Evolutionary conservation across 441 rosid species (phyloP).

Genomic region (Erodium chrysanthum): DNA sequence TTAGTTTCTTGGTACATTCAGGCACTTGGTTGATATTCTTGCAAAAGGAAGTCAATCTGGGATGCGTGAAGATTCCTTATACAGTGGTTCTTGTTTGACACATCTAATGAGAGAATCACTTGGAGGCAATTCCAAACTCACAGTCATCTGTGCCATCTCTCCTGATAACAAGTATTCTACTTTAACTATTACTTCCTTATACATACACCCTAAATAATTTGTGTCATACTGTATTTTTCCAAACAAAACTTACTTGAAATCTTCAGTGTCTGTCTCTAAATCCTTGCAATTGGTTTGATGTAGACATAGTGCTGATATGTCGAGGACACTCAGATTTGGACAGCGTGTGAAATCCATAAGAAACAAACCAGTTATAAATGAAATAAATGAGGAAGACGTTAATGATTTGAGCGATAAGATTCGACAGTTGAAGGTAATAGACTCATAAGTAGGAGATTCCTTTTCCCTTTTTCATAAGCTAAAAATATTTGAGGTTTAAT

Average conservation of each 20-base stretch:
- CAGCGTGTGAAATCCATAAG: constrained; percentile 92
- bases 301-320: constrained; percentile 66
- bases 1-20: constrained; percentile 21
- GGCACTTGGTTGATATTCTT: constrained; percentile 93
- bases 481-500: constrained; percentile 7
- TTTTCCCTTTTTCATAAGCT: constrained; percentile 14
- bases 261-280: no score
- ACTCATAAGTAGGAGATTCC: constrained; percentile 11
- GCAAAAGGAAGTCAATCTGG: constrained; percentile 94
- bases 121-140: constrained; percentile 97
- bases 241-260: not conserved
- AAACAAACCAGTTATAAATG: constrained; percentile 88
- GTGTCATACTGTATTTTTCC: not conserved
- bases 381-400: constrained; percentile 89
- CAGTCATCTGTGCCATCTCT: constrained; percentile 94
- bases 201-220: not conserved
- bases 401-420: constrained; percentile 82
- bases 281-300: no score
- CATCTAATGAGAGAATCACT: constrained; percentile 93
- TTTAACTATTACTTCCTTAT: constrained; percentile 12
- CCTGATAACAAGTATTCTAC: constrained; percentile 65
- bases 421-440: constrained; percentile 71
- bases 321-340: constrained; percentile 93
- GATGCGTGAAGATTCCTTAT: constrained; percentile 94
- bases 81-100: constrained; percentile 88